Base-by-base conservation (phyloP, 805 yeast species). In the Blastobotrys attinorum region DNA sequence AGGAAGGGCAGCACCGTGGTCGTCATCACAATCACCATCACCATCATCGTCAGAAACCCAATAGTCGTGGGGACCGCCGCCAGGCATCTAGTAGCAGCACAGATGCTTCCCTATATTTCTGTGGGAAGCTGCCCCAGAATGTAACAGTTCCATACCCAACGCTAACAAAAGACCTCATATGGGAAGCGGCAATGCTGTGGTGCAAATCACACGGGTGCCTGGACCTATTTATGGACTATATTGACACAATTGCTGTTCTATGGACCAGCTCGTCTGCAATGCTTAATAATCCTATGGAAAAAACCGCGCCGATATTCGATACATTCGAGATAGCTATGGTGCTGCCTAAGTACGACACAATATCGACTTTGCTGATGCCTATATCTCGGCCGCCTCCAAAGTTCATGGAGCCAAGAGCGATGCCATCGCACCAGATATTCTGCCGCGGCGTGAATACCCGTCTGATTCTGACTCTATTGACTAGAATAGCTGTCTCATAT, bases 381-480 rank as follows among this genome's bases (percentile, higher is more conserved):
- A 34, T 34, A 4, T 16, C 37, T 6, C 22, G 10, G 37, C 22
- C 21, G 20, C 16, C 15, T 16, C 21, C n/a, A n/a, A n/a, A n/a
- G n/a, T n/a, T n/a, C n/a, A n/a, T n/a, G n/a, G n/a, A n/a, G n/a
- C n/a, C 27, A 10, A 29, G 17, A 22, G 13, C 10, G 22, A 13
- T 8, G 22, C 10, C 27, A 21, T 6, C 27, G 15, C 39, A 20
- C 11, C 20, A 36, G n/a, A 3, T 20, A 7, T 36, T 20, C 22
- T 36, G 25, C 17, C 27, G 39, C 17, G 39, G 39, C 10, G 22
- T 34, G 13, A 34, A 34, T 22, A 34, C 37, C 20, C 17, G 20
- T 4, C 22, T 36, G 29, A 10, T 36, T 11, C n/a, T 36, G 22
- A 22, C 27, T 7, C 8, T 36, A 5, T 15, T 15, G 13, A n/a